Conservation (phyloP, 1,139 yeast species). For the Pneumocystis wakefieldiae region DNA sequence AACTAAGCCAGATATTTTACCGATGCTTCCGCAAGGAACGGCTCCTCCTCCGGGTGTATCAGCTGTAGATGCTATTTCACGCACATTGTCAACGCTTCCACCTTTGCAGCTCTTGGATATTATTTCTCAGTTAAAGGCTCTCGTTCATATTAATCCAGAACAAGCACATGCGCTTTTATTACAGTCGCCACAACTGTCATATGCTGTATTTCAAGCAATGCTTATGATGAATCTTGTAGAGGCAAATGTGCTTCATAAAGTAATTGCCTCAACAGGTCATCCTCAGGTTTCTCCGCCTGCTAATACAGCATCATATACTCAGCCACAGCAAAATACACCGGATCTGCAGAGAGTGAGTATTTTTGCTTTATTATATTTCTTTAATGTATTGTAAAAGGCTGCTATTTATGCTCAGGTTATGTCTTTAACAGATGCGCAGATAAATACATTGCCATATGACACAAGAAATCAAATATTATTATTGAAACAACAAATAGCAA, state of each 20-base stretch:
- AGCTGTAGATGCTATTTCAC: constrained; percentile 50
- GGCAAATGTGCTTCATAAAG: constrained; percentile 36
- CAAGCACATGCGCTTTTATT: constrained; percentile 49
- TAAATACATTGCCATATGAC: constrained; percentile 43
- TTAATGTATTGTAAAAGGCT: constrained; percentile 21
- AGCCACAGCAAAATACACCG: constrained; percentile 15
- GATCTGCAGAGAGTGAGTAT: neutral
- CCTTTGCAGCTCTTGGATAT: constrained; percentile 41
- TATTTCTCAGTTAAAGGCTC: constrained; percentile 46
- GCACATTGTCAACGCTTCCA: constrained; percentile 42
- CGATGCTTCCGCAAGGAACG: constrained; percentile 18
- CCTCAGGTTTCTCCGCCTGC: constrained; percentile 20
- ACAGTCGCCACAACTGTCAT: constrained; percentile 63
- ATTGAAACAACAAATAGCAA: constrained; percentile 4
- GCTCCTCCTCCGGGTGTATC: constrained; percentile 39
- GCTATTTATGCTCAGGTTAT: constrained; percentile 36
- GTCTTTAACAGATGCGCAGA: constrained; percentile 47
- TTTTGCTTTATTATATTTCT: neutral
- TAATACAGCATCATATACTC: constrained; percentile 16
- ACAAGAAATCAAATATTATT: constrained; percentile 27
- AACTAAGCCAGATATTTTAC: constrained; percentile 10
- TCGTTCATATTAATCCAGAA: constrained; percentile 48
- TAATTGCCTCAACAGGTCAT: constrained; percentile 18
- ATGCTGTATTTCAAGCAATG: constrained; percentile 66
- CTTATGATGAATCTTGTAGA: constrained; percentile 44